Evolutionary conservation across 176 grass and related monocot species (phyloP), one percentile per base, ranked within the genome.

Genomic region (Oropetium thomaeum): DNA sequence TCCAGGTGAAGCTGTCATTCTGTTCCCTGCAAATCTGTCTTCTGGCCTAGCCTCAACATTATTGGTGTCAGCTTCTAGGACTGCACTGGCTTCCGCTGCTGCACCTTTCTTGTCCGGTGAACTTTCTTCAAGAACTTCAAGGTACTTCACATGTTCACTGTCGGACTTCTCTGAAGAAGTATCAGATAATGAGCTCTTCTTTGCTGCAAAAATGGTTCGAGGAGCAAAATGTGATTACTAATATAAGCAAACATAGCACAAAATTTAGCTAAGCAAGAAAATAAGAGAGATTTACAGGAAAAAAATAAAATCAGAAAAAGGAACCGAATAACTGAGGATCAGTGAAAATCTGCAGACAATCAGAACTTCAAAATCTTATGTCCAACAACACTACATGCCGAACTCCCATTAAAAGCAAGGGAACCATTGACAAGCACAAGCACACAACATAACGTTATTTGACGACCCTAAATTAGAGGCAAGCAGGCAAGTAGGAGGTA

Each of bases 61-160:
- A 22, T 41, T 31, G 19, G 22, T 20, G 6, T 77, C 67, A 48
- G 54, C 39, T 65, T 85, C 78, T 54, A 7, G 54, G 47, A 38
- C 31, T 62, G 65, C 70, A 26, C 4, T 77, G 79, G 65, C 44
- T 29, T 88, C 82, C 39, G 77, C 79, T 66, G 37, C n/a, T 19
- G 11, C 14, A 71, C 39, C 75, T 45, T 86, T 95, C 67, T 90
- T 99, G 9, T 88, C 87, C 5, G 73, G 81, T 11, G 38, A 77
- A 82, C 74, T 77, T 53, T 88, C 89, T 53, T 88, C 89, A 40
- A 92, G 73, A 23, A 96, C 69, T 79, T 90, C 89, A 62, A 99
- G 92, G 77, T 92, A 95, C 19, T 92, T 99, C 73, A 92, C 84
- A 83, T 86, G 89, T 33, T 67, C 82, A 65, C 62, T 72, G 17